Percentiles rank a stretch among this genome's conserved stretches.
phyloP scores from a whole-genome alignment of 1,139 yeast species.

The Blastobotrys proliferans region DNA sequence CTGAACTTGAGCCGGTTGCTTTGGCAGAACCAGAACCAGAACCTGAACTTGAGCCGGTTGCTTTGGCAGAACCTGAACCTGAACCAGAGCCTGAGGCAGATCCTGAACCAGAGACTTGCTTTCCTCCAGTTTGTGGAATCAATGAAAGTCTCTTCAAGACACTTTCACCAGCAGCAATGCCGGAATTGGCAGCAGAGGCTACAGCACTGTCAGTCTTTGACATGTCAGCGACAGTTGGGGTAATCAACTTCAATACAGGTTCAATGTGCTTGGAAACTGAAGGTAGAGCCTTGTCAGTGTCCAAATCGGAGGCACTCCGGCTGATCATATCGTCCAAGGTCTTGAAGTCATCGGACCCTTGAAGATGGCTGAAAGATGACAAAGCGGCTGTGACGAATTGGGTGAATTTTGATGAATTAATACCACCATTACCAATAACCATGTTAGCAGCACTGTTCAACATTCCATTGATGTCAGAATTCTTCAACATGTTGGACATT shows the following conservation, averaged over 20 bases:
- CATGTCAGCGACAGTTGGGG: conserved; percentile 7
- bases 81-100: conserved; percentile 1
- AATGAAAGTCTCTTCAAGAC: conserved; percentile 1
- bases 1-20: background rate
- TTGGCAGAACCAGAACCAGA: background rate
- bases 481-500: conserved; percentile 6
- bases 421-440: conserved; percentile 5
- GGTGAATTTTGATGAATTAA: conserved; percentile 6
- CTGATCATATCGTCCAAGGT: conserved; percentile 5
- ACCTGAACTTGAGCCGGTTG: background rate
- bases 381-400: conserved; percentile 7
- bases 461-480: conserved; percentile 8
- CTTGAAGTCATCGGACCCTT: conserved; percentile 10
- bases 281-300: conserved; percentile 11
- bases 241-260: conserved; percentile 5
- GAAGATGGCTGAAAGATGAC: conserved; percentile 4
- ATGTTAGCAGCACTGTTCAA: conserved; percentile 8
- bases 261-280: conserved; percentile 6
- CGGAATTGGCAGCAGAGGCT: conserved; percentile 11
- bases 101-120: conserved; percentile 1
- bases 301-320: conserved; percentile 6
- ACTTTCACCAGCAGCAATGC: conserved; percentile 4
- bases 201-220: conserved; percentile 9
- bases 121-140: conserved; percentile 8
- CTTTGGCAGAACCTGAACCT: background rate